Evolutionary conservation across 2,329 filamentous ascomycete genomes (phyloP).

Genomic region (Septoria petroselini): DNA sequence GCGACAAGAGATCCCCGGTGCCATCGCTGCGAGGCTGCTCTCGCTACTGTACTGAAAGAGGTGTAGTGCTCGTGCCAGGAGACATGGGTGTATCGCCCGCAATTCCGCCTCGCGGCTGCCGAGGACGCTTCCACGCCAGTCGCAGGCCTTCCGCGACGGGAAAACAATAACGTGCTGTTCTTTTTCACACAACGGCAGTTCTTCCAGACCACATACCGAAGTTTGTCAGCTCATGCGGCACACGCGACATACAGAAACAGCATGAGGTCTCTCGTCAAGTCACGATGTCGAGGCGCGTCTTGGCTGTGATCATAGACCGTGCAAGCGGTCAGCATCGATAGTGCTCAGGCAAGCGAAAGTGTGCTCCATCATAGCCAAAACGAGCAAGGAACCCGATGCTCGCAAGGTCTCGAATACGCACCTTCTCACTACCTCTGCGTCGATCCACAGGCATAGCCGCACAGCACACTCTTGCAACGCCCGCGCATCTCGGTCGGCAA

Average conservation of each 20-base stretch:
- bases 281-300: background rate
- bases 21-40: background rate
- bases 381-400: background rate
- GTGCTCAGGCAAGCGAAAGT: constrained; percentile 10
- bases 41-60: background rate
- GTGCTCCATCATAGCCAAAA: background rate
- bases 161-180: no score
- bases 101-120: background rate
- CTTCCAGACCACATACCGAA: no score
- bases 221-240: no score
- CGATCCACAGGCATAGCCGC: constrained; percentile 5
- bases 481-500: background rate
- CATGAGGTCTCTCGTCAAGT: no score
- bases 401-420: background rate
- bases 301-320: background rate
- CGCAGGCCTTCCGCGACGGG: background rate
- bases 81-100: background rate
- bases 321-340: constrained; percentile 4
- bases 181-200: no score
- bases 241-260: no score
- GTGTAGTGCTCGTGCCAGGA: background rate
- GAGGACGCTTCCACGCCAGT: background rate
- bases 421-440: constrained; percentile 2
- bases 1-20: no score
- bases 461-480: background rate